Evolutionary conservation across 768 basidiomycete species (phyloP), one percentile per base, ranked within the genome.

Genomic region (Tremella mesenterica): DNA sequence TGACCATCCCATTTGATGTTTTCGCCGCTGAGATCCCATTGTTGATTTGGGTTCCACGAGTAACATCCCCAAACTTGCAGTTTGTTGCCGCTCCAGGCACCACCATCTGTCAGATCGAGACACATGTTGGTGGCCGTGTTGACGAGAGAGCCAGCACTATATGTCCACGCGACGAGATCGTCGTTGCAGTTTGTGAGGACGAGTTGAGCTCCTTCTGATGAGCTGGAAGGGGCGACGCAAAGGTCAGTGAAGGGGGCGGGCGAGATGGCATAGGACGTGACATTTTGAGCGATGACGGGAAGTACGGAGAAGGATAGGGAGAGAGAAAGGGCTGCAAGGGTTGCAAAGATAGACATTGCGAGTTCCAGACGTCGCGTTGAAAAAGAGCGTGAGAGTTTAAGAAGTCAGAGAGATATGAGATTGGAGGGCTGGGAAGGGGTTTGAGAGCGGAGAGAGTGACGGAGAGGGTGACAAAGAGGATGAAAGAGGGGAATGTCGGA

Each of bases 31-130:
- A 58, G 34, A 14, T 38, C 39, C 50, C 60, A 69, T 34, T 48
- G 45, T 38, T 69, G 67, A 49, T 69, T 69, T 27, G 53, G 43
- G 50, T 65, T 65, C 48, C 57, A 36, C 21, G 48, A 30, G 53
- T 52, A 69, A 52, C 67, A 65, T 9, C 47, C 56, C 67, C 67
- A 69, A 20, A 69, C 47, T 38, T 69, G 67, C 27, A 58, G 38
- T 34, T 54, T 54, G 54, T 63, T 69, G 1, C 67, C 67, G 25
- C 57, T 59, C 56, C 56, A 58, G n/a, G 36, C 43, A 13, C 53
- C 58, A 28, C 64, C 64, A 45, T 65, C 60, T 6, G 57, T 57
- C 34, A 65, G 51, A 48, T 69, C 67, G 36, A 63, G 44, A 47
- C 64, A 65, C 46, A 49, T 53, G 53, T 61, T 56, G 30, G 59